Conservation (phyloP, 805 yeast genomes). For the Wickerhamomyces ciferrii region DNA sequence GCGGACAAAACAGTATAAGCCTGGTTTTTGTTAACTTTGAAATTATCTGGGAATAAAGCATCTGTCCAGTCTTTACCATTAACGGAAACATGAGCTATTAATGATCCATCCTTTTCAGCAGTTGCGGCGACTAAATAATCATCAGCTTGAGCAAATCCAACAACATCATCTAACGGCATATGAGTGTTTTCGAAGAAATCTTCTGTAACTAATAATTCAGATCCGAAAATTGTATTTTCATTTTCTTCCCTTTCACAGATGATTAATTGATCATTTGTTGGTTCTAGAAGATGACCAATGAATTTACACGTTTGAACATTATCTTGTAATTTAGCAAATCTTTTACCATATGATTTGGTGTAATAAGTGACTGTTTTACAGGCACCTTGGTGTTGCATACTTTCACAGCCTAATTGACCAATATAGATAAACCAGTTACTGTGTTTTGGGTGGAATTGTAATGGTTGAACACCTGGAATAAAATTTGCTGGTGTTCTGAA, state of each 20-base stretch:
- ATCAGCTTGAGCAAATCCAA: constrained; percentile 71
- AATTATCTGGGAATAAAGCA: constrained; percentile 69
- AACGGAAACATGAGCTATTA: constrained; percentile 68
- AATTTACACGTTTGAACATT: constrained; percentile 61
- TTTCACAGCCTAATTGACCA: constrained; percentile 53
- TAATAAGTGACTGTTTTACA: constrained; percentile 59
- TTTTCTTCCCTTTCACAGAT: constrained; percentile 52
- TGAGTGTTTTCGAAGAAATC: constrained; percentile 22
- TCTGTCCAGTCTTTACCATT: constrained; percentile 77
- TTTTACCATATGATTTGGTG: constrained; percentile 63
- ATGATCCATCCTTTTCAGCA: constrained; percentile 40
- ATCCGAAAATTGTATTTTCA: constrained; percentile 24
- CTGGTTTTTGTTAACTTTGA: constrained; percentile 53
- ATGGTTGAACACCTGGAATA: constrained; percentile 39
- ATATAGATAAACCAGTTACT: constrained; percentile 60
- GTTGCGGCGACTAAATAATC: constrained; percentile 72
- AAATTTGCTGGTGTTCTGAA: constrained; percentile 49
- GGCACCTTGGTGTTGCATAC: constrained; percentile 13
- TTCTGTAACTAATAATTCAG: constrained; percentile 25
- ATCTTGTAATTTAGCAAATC: constrained; percentile 50
- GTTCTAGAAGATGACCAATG: constrained; percentile 48
- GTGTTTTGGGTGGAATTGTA: constrained; percentile 60
- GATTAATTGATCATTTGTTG: constrained; percentile 45
- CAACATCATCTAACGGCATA: constrained; percentile 47
- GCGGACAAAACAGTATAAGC: constrained; percentile 81